phyloP scores from a whole-genome alignment of 495 filamentous ascomycete genomes.

The Parmelia sp. region DNA sequence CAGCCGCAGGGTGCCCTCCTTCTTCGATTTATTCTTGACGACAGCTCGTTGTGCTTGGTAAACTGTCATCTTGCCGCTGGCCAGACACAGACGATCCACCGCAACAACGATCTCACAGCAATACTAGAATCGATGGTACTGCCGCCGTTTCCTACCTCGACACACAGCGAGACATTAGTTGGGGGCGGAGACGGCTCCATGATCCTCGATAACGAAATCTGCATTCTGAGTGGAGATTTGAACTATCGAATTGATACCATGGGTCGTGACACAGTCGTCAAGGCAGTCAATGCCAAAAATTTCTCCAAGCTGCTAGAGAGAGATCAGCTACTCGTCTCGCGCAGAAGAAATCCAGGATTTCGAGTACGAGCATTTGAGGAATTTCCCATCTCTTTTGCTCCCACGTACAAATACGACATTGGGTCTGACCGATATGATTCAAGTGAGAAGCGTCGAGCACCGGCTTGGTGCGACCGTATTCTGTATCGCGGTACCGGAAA shows the following conservation, averaged over 20 bases:
- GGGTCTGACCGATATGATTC: conserved; percentile 90
- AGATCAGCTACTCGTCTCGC: conserved; percentile 83
- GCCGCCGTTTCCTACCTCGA: conserved; percentile 53
- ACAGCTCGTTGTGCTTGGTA: conserved; percentile 89
- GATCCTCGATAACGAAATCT: conserved; percentile 96
- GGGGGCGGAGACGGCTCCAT: conserved; percentile 91
- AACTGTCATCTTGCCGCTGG: conserved; percentile 97
- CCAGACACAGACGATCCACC: conserved; percentile 78
- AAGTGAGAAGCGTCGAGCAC: conserved; percentile 89
- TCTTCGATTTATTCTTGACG: conserved; percentile 82
- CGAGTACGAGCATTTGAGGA: conserved; percentile 81
- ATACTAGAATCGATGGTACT: conserved; percentile 76
- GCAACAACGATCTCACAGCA: conserved; percentile 86
- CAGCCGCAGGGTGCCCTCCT: conserved; percentile 70
- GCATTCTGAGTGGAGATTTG: conserved; percentile 89
- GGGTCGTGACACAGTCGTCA: conserved; percentile 82
- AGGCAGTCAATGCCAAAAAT: conserved; percentile 70
- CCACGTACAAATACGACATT: conserved; percentile 98
- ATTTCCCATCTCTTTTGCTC: conserved; percentile 78
- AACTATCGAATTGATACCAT: conserved; percentile 99
- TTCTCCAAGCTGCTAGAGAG: conserved; percentile 86
- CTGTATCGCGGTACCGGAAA: conserved; percentile 77
- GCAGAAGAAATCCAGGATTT: conserved; percentile 82
- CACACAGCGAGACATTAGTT: conserved; percentile 68
- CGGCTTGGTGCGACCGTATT: conserved; percentile 94